phyloP scores from a whole-genome alignment of 2,329 filamentous ascomycete species.

The Pezicula neosporulosa region DNA sequence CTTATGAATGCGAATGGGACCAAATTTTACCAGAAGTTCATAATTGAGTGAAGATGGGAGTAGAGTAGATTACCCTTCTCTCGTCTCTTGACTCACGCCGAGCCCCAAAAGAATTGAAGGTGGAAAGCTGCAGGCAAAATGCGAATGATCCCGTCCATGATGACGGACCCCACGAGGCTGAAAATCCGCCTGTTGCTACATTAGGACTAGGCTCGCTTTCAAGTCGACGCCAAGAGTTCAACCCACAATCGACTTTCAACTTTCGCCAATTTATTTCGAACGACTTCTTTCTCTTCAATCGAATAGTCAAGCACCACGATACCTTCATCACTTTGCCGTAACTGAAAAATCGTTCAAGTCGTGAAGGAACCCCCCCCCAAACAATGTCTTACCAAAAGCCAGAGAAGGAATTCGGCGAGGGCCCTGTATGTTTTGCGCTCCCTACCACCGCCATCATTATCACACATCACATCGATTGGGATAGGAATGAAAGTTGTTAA shows the following conservation, averaged over 20 bases:
- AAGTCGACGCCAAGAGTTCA: background rate
- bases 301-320: constrained; percentile 8
- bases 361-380: constrained; percentile 66
- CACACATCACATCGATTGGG: background rate
- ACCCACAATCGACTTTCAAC: background rate
- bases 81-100: background rate
- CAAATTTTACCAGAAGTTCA: no score
- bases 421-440: constrained; percentile 58
- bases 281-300: constrained; percentile 7
- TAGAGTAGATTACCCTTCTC: background rate
- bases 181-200: background rate
- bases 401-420: constrained; percentile 89
- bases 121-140: no score
- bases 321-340: constrained; percentile 80
- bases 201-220: background rate
- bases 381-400: constrained; percentile 93
- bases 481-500: constrained; percentile 3
- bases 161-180: background rate
- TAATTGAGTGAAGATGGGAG: no score
- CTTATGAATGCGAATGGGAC: no score
- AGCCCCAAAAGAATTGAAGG: no score
- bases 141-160: background rate
- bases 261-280: constrained; percentile 4
- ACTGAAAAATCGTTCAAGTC: constrained; percentile 69
- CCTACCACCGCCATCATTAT: constrained; percentile 1